Evolutionary conservation across 352 stramenopile species (phyloP).

Genomic region (Phytophthora hybrid): DNA sequence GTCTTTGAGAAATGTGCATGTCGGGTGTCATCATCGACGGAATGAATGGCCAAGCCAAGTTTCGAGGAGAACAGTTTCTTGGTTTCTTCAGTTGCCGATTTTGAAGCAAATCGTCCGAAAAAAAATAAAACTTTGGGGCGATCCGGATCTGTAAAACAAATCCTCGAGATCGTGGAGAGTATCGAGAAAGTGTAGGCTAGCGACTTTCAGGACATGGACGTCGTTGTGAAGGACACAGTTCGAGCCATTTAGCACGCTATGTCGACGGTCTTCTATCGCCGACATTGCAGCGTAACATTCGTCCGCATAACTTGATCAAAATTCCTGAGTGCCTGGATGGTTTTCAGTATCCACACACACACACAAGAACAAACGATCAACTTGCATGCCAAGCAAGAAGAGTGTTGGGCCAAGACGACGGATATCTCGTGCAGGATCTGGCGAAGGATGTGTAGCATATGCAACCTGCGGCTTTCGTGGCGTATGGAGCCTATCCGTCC

Average conservation of each 20-base stretch:
- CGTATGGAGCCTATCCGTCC: conserved; percentile 6
- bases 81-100: background rate
- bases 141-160: conserved; percentile 4
- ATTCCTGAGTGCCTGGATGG: background rate
- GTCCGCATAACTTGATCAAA: background rate
- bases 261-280: background rate
- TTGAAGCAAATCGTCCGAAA: background rate
- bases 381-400: background rate
- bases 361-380: background rate
- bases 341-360: background rate
- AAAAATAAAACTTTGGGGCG: background rate
- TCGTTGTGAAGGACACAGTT: background rate
- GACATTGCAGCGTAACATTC: background rate
- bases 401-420: background rate
- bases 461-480: conserved; percentile 18
- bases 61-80: background rate
- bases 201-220: background rate
- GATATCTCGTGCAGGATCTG: conserved; percentile 3
- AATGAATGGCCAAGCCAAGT: background rate
- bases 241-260: background rate
- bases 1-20: conserved; percentile 9
- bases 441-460: conserved; percentile 23
- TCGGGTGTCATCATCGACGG: background rate
- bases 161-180: background rate
- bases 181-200: background rate